Base-by-base conservation (phyloP, 2,329 filamentous ascomycete genomes). In the Aspergillus sp. region DNA sequence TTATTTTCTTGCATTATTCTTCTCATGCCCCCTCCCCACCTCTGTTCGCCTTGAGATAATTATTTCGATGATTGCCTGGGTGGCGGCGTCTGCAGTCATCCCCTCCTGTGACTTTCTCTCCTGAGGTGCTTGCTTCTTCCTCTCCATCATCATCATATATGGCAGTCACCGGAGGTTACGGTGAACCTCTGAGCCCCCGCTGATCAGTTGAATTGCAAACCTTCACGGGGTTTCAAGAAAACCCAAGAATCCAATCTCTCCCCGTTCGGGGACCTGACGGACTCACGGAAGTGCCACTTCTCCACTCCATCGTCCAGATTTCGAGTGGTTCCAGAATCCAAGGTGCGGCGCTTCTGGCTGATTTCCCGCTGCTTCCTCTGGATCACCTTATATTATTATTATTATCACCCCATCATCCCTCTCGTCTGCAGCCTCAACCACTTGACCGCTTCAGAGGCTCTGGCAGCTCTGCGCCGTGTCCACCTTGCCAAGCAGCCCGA, bases 31-130 rank as follows among this genome's bases (percentile, higher is more conserved):
- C 31, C 55, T 40, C 56, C 39, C 46, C 35, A 40, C 52, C 53
- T 58, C 48, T 47, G 56, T 55, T 52, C 60, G 48, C 54, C 45
- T 43, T 17, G 37, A 52, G 27, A 23, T 33, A 49, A 33, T 48
- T 17, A 44, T 59, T 59, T 46, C 27, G 27, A 44, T 55, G 49
- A 57, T 63, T 59, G 63, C 56, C 58, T 64, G 51, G 39, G 60
- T 58, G 60, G 58, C 57, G 61, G 27, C 48, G 46, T 56, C 56
- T 59, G 33, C 48, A 62, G 56, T 67, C 63, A 68, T 66, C 65
- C 53, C 53, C 39, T 54, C 57, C 17, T 56, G 46, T 65, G 62
- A 37, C 35, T 17, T 50, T 47, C 33, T 53, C 48, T 31, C 45
- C 27, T 17, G 5, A 33, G 11, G n/a, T 53, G 23, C 31, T 53